Conservation (phyloP, 169 alveolate genomes). For the Plasmodium gallinaceum region DNA sequence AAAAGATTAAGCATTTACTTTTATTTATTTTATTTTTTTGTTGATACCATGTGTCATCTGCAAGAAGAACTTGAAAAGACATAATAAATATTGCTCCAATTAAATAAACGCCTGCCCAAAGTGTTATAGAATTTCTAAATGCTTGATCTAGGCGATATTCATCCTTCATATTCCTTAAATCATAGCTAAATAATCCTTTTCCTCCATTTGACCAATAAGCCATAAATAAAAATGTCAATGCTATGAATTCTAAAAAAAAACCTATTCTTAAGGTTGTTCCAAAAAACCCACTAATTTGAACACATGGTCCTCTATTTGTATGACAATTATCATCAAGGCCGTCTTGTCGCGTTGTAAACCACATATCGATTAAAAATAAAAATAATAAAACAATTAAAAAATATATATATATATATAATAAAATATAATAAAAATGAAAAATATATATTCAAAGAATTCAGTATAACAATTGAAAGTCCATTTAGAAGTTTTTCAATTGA, state of each 20-base stretch:
- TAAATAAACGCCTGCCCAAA: constrained; percentile 87
- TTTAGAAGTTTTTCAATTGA: background rate
- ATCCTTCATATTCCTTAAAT: constrained; percentile 88
- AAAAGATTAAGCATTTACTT: background rate
- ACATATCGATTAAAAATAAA: constrained; percentile 78
- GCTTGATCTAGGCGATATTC: constrained; percentile 86
- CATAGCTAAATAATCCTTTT: constrained; percentile 90
- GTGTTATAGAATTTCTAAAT: constrained; percentile 84
- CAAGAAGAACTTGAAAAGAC: constrained; percentile 92
- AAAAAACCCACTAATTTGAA: constrained; percentile 85
- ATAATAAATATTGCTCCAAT: constrained; percentile 90
- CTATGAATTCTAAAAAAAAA: constrained; percentile 86
- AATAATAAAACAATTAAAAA: background rate
- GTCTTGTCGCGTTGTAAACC: constrained; percentile 92
- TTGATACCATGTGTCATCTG: constrained; percentile 92
- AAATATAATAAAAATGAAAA: constrained; percentile 3
- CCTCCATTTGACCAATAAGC: constrained; percentile 89
- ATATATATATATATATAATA: constrained; percentile 12
- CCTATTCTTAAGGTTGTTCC: constrained; percentile 87
- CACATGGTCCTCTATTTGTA: constrained; percentile 90
- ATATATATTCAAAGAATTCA: constrained; percentile 17
- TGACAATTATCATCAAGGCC: constrained; percentile 91
- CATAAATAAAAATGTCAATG: constrained; percentile 87
- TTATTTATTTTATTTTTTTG: background rate
- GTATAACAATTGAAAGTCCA: background rate